Evolutionary conservation across 139 green algal species (phyloP).

Genomic region (Tetratostichococcus sp.): DNA sequence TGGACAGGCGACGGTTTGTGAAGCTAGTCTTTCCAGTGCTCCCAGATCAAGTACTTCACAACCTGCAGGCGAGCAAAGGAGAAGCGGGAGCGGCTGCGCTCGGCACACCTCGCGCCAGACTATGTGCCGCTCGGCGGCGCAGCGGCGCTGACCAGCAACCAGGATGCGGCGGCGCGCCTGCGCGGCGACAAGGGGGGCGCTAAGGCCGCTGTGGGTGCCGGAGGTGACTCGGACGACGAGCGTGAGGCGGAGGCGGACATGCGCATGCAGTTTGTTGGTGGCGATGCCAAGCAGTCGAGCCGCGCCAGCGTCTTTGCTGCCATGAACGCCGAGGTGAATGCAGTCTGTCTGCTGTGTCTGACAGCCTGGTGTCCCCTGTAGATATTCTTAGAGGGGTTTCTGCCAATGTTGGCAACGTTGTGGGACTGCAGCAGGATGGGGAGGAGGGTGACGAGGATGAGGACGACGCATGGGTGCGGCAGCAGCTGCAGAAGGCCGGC

Average conservation of each 20-base stretch:
- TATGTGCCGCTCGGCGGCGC: slow-evolving; percentile 54
- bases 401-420: too few relatives aligned
- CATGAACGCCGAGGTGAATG: not conserved
- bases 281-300: slow-evolving; percentile 1
- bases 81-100: slow-evolving; percentile 67
- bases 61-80: slow-evolving; percentile 60
- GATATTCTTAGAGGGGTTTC: too few relatives aligned
- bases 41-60: too few relatives aligned
- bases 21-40: too few relatives aligned
- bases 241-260: slow-evolving; percentile 35
- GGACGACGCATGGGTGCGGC: slow-evolving; percentile 46
- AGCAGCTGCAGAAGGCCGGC: slow-evolving; percentile 68
- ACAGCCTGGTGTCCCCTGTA: too few relatives aligned
- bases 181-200: not conserved
- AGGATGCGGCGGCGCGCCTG: slow-evolving; percentile 3
- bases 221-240: slow-evolving; percentile 39
- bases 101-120: slow-evolving; percentile 67
- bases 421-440: too few relatives aligned
- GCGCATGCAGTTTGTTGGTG: slow-evolving; percentile 56
- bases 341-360: too few relatives aligned
- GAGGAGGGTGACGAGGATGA: slow-evolving; percentile 52
- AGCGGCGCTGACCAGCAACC: slow-evolving; percentile 3
- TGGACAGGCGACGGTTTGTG: too few relatives aligned
- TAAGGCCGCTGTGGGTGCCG: slow-evolving; percentile 5
- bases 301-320: slow-evolving; percentile 12